Evolutionary conservation across 305 asterid genomes (phyloP).

Genomic region (Fraxinus xanthoxyloides): DNA sequence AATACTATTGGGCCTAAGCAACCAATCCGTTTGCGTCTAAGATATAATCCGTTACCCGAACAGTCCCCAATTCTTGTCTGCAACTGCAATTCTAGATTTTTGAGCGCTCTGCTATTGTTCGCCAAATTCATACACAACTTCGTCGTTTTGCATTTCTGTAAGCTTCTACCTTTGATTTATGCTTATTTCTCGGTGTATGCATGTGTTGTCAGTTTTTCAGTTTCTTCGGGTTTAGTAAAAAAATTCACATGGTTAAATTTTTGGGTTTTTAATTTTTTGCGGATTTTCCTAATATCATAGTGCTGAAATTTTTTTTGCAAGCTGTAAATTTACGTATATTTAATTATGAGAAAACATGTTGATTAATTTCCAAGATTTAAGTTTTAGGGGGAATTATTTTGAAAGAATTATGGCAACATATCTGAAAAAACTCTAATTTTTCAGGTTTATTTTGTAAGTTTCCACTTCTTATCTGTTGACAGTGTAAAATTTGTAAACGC

Average conservation of each 20-base stretch:
- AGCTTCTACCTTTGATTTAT: background rate
- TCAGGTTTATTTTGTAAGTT: background rate
- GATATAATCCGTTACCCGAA: background rate
- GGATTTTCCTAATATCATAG: background rate
- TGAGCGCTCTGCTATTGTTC: background rate
- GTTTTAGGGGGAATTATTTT: background rate
- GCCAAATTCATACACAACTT: background rate
- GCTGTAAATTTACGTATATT: background rate
- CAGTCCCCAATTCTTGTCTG: background rate
- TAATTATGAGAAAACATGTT: background rate
- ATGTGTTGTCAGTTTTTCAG: background rate
- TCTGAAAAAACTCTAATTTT: background rate
- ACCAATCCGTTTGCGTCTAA: background rate
- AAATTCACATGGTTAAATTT: background rate
- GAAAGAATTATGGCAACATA: background rate
- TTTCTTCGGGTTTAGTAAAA: background rate
- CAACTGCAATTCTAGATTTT: background rate
- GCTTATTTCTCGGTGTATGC: background rate
- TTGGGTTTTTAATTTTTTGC: background rate
- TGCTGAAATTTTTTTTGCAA: background rate
- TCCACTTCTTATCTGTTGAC: background rate
- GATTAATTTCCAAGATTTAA: background rate
- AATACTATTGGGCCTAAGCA: background rate
- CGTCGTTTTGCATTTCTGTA: background rate
- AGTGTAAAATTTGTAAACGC: background rate